Conservation (phyloP, 2,329 filamentous ascomycete genomes). For the Trichoderma koningii region DNA sequence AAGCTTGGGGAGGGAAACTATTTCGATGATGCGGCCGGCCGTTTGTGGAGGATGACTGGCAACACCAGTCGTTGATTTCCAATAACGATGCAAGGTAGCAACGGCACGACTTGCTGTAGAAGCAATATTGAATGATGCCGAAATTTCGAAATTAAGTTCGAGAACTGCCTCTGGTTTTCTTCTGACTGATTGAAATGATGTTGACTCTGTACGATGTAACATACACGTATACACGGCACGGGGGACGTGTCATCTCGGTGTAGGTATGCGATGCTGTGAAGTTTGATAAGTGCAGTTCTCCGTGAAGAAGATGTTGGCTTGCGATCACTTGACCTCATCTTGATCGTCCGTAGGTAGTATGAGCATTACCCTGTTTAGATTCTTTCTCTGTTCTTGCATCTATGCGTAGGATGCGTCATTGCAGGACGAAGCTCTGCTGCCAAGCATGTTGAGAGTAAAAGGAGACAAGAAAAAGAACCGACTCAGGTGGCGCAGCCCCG, state of each 20-base stretch:
- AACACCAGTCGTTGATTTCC: conserved; percentile 12
- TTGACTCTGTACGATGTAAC: neutral
- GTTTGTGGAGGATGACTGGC: conserved; percentile 3
- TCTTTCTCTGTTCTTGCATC: neutral
- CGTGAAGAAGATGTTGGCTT: too few species aligned
- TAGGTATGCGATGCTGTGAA: neutral
- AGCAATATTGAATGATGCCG: neutral
- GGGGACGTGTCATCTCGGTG: neutral
- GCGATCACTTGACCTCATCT: too few species aligned
- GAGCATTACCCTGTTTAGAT: too few species aligned
- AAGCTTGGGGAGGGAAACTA: conserved; percentile 4
- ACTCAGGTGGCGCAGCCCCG: neutral
- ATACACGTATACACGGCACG: neutral
- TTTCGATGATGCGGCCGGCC: conserved; percentile 3
- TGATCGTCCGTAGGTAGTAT: too few species aligned
- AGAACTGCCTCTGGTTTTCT: neutral
- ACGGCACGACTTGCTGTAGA: neutral
- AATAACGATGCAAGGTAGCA: conserved; percentile 1
- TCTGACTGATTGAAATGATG: too few species aligned
- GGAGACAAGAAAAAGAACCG: too few species aligned
- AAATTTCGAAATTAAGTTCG: neutral
- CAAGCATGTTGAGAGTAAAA: neutral
- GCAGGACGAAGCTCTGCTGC: neutral
- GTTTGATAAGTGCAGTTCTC: neutral
- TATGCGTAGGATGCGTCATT: neutral